phyloP scores from a whole-genome alignment of 495 filamentous ascomycete species.

The Podospora comata region DNA sequence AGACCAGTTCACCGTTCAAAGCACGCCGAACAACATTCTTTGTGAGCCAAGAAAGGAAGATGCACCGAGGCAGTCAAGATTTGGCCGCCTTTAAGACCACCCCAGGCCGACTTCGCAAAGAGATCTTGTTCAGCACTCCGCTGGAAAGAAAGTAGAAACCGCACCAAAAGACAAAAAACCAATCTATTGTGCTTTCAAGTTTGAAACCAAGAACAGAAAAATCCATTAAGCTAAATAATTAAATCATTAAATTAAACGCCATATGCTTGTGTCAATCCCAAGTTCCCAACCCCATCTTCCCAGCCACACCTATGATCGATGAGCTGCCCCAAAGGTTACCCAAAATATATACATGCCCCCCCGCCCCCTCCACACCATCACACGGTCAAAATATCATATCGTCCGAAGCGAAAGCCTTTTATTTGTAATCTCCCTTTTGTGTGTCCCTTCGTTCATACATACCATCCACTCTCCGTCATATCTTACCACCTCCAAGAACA shows the following conservation, averaged over 20 bases:
- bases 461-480: background rate
- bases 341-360: background rate
- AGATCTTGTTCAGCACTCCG: too few relatives aligned
- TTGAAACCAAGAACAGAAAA: background rate
- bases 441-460: background rate
- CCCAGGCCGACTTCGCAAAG: too few relatives aligned
- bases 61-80: too few relatives aligned
- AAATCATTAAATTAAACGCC: background rate
- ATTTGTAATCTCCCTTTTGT: background rate
- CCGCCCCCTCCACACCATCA: background rate
- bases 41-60: too few relatives aligned
- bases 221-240: background rate
- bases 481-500: conserved; percentile 31
- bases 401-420: background rate
- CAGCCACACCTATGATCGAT: background rate
- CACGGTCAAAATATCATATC: background rate
- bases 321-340: background rate
- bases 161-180: too few relatives aligned
- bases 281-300: background rate
- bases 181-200: too few relatives aligned
- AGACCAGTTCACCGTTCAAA: too few relatives aligned
- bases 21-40: too few relatives aligned
- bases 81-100: too few relatives aligned
- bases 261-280: background rate
- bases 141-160: too few relatives aligned